A percentile compares a stretch with the other conserved stretches of the same genome.
These are phyloP conservation scores for Gnomoniopsis sp. DNA, from an alignment of 2,329 filamentous ascomycete species.

Conservation along the genomic window DNA sequence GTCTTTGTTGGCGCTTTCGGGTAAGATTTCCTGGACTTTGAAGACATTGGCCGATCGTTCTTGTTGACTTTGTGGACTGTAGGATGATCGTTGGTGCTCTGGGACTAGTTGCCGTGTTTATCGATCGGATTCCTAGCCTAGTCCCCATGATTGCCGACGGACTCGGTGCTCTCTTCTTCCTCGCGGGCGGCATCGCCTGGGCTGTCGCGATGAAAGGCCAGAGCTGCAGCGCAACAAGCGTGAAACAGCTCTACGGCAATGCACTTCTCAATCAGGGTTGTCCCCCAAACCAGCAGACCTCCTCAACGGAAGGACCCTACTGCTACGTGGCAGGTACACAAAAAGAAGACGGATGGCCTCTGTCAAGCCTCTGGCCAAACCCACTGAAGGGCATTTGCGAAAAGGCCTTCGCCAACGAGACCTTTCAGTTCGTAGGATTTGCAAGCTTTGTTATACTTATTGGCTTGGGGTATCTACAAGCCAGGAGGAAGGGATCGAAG, in stretches of 20 bases:
- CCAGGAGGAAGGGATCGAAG: conserved; percentile 1
- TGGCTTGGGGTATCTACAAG: neutral
- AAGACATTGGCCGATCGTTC: neutral
- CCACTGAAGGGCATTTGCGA: neutral
- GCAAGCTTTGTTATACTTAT: neutral
- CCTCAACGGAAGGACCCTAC: neutral
- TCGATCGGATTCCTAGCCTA: conserved; percentile 27
- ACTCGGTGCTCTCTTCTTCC: conserved; percentile 28
- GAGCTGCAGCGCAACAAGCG: neutral
- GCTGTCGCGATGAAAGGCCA: conserved; percentile 6
- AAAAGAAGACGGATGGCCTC: neutral
- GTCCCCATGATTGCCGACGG: conserved; percentile 25
- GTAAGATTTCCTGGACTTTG: neutral
- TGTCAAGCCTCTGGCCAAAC: neutral
- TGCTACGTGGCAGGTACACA: neutral
- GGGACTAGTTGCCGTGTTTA: conserved; percentile 25
- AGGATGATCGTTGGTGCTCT: conserved; percentile 27
- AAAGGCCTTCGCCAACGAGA: conserved; percentile 5
- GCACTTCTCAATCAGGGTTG: conserved; percentile 3
- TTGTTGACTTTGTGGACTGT: neutral
- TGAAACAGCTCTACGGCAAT: conserved; percentile 1
- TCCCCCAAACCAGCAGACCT: neutral
- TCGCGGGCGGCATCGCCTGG: conserved; percentile 29
- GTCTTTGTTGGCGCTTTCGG: conserved; percentile 31
- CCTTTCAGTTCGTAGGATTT: conserved; percentile 1